A percentile compares a stretch with the other conserved stretches of the same genome.
Evolutionary conservation across 139 green algal genomes (phyloP).

Genomic region (Axilococcus clingmanii): DNA sequence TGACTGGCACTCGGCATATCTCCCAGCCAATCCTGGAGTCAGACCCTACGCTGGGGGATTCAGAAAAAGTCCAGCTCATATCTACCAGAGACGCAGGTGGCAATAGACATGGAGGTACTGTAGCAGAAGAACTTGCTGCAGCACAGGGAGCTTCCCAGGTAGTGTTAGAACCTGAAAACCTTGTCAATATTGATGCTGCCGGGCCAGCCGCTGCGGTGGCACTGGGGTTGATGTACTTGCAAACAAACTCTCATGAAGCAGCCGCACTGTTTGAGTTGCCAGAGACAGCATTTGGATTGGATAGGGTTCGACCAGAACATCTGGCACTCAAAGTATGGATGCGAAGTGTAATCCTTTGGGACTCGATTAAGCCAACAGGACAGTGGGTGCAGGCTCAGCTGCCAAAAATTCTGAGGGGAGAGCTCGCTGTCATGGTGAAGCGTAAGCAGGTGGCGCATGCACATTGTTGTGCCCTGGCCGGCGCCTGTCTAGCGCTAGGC

Average conservation of each 20-base stretch:
- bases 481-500: conserved; percentile 78
- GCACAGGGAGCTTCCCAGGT: conserved; percentile 39
- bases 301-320: conserved; percentile 48
- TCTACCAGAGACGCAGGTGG: not conserved
- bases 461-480: conserved; percentile 47
- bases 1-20: not conserved
- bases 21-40: not conserved
- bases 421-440: not conserved
- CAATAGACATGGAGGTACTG: not conserved
- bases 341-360: conserved; percentile 78
- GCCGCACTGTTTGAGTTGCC: conserved; percentile 20
- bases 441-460: conserved; percentile 19
- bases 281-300: conserved; percentile 1
- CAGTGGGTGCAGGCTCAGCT: conserved; percentile 65
- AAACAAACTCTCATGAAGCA: conserved; percentile 61
- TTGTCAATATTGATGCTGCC: conserved; percentile 76
- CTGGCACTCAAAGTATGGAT: conserved; percentile 80
- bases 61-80: not conserved
- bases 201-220: conserved; percentile 78
- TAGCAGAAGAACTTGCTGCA: conserved; percentile 26
- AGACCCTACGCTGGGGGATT: not conserved
- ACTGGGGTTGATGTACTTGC: conserved; percentile 83
- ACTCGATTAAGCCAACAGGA: conserved; percentile 42
- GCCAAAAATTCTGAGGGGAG: conserved; percentile 16
- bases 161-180: conserved; percentile 72